A percentile compares a stretch with the other conserved stretches of the same genome.
Conservation (phyloP, 768 basidiomycete genomes). For the Glaciozyma antarctica region DNA sequence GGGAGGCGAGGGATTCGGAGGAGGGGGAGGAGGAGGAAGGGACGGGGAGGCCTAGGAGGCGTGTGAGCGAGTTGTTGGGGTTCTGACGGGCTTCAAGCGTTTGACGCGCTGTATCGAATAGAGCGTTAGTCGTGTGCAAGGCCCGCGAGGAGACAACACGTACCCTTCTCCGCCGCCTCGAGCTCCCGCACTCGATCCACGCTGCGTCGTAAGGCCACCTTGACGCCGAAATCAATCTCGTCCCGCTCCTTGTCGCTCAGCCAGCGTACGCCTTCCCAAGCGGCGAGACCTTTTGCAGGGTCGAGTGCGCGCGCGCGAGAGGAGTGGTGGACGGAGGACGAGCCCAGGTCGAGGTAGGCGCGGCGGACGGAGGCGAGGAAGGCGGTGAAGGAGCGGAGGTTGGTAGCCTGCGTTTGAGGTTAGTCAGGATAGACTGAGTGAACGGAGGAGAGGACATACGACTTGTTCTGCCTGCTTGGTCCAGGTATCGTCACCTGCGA, state of each 20-base stretch:
- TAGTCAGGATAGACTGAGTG: background rate
- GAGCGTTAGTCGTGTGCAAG: background rate
- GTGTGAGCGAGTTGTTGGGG: conserved; percentile 38
- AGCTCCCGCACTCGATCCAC: conserved; percentile 77
- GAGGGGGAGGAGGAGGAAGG: conserved; percentile 55
- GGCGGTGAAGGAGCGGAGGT: conserved; percentile 21
- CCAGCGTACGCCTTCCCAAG: conserved; percentile 38
- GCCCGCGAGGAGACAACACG: conserved; percentile 34
- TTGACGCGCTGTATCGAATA: background rate
- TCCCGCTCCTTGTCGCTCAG: conserved; percentile 86
- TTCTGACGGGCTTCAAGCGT: background rate
- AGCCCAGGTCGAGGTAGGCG: conserved; percentile 75
- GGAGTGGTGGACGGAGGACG: conserved; percentile 35
- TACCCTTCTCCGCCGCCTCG: conserved; percentile 82
- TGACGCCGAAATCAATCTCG: conserved; percentile 87
- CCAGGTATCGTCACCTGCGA: conserved; percentile 15
- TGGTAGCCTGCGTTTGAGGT: conserved; percentile 12
- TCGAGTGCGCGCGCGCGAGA: conserved; percentile 16
- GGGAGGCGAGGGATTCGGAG: conserved; percentile 71
- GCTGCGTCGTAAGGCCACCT: conserved; percentile 73
- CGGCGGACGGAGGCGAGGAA: conserved; percentile 67
- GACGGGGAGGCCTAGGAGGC: conserved; percentile 61
- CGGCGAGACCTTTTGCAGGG: conserved; percentile 28
- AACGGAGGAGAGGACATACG: conserved; percentile 1
- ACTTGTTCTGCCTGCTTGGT: conserved; percentile 25